A percentile compares a stretch with the other conserved stretches of the same genome.
These are phyloP conservation scores for Leccinum insigne DNA, from an alignment of 1,284 basidiomycete species.

Conservation along the genomic window DNA sequence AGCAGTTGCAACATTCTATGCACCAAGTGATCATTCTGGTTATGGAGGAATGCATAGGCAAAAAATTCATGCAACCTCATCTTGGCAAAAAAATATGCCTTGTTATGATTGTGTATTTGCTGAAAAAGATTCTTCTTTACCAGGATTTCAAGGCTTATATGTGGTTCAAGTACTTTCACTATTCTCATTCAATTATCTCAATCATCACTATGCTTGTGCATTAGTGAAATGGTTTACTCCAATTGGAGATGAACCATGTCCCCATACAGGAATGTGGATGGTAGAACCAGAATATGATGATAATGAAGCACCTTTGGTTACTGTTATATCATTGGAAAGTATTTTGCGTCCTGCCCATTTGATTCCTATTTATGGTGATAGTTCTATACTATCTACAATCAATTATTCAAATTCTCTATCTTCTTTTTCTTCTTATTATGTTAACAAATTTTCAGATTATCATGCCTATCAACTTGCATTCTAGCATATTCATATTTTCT, in stretches of 20 bases:
- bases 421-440: not conserved
- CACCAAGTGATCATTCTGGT: not conserved
- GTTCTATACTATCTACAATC: not conserved
- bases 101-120: not conserved
- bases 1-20: not conserved
- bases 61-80: not conserved
- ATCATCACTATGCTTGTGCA: not conserved
- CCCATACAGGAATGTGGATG: not conserved
- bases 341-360: not conserved
- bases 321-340: not conserved
- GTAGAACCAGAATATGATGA: not conserved
- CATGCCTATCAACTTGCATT: not conserved
- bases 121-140: not conserved
- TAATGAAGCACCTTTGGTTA: not conserved
- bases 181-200: not conserved
- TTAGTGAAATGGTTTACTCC: not conserved
- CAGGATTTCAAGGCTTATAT: not conserved
- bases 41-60: not conserved
- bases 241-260: not conserved
- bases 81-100: not conserved
- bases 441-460: not conserved
- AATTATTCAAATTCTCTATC: not conserved
- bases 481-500: not conserved
- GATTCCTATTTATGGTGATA: not conserved
- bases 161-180: not conserved